These are phyloP conservation scores for Niebla homalea DNA, from an alignment of 495 filamentous ascomycete species.

Conservation along the genomic window DNA sequence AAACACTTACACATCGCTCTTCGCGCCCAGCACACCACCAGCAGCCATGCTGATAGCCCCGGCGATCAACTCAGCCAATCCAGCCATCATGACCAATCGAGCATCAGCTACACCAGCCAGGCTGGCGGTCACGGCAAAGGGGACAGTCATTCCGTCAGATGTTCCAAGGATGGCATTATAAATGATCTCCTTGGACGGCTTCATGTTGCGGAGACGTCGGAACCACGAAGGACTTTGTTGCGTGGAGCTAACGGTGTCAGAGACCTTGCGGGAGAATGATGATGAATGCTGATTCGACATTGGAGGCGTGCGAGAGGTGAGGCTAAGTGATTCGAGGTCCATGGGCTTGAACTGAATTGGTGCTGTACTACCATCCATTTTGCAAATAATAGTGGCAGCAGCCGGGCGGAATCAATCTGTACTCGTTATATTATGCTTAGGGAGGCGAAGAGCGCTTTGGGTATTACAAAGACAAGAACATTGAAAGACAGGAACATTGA, in stretches of 20 bases:
- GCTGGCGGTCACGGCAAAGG: conserved; percentile 46
- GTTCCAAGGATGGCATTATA: conserved; percentile 49
- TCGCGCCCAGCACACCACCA: conserved; percentile 52
- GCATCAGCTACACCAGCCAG: conserved; percentile 39
- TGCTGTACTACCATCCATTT: too few relatives aligned
- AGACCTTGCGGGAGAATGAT: background rate
- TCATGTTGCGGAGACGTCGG: background rate
- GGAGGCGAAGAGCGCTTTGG: too few relatives aligned
- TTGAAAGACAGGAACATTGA: too few relatives aligned
- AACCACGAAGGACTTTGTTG: background rate
- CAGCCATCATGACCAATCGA: conserved; percentile 44
- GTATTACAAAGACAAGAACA: too few relatives aligned
- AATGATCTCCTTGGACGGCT: conserved; percentile 29
- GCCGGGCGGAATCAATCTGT: too few relatives aligned
- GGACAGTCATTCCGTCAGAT: conserved; percentile 47
- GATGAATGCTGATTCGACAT: background rate
- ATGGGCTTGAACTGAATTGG: too few relatives aligned
- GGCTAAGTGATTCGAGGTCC: too few relatives aligned
- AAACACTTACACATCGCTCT: conserved; percentile 46
- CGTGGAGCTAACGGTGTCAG: background rate
- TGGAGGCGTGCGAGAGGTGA: too few relatives aligned
- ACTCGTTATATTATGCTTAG: too few relatives aligned
- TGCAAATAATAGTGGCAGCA: too few relatives aligned
- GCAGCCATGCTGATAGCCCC: conserved; percentile 48
- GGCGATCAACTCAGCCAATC: conserved; percentile 43